Conservation (phyloP, 805 yeast genomes). For the Saturnispora bothae region DNA sequence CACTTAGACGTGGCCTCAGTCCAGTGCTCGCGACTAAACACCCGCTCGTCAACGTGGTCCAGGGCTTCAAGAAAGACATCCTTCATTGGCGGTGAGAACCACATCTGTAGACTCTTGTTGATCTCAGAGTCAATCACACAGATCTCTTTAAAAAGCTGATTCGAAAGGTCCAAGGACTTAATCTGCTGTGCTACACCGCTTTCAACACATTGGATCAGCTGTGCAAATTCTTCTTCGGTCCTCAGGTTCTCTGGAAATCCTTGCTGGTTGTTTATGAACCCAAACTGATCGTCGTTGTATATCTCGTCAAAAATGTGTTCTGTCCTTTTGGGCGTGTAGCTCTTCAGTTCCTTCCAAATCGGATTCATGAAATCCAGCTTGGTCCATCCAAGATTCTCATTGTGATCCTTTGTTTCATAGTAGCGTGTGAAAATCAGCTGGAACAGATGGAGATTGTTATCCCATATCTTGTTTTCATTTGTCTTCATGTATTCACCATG, state of each 20-base stretch:
- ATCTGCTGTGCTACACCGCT: conserved; percentile 13
- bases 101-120: conserved; percentile 21
- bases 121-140: conserved; percentile 27
- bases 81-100: conserved; percentile 36
- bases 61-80: conserved; percentile 32
- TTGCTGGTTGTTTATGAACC: conserved; percentile 12
- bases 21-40: conserved; percentile 22
- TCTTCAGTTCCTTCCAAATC: conserved; percentile 14
- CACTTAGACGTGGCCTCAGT: conserved; percentile 7
- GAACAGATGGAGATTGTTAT: conserved; percentile 22
- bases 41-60: conserved; percentile 28
- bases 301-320: conserved; percentile 17
- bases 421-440: conserved; percentile 18
- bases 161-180: conserved; percentile 19
- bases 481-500: conserved; percentile 18
- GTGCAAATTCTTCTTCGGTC: conserved; percentile 7
- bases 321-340: conserved; percentile 8
- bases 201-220: conserved; percentile 14
- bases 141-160: conserved; percentile 31
- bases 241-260: conserved; percentile 8
- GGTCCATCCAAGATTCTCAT: background rate
- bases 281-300: conserved; percentile 19
- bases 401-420: conserved; percentile 10
- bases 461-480: conserved; percentile 20
- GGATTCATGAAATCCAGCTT: conserved; percentile 18